These are phyloP conservation scores for Fusarium secorum DNA, from an alignment of 2,329 filamentous ascomycete genomes.

Conservation along the genomic window DNA sequence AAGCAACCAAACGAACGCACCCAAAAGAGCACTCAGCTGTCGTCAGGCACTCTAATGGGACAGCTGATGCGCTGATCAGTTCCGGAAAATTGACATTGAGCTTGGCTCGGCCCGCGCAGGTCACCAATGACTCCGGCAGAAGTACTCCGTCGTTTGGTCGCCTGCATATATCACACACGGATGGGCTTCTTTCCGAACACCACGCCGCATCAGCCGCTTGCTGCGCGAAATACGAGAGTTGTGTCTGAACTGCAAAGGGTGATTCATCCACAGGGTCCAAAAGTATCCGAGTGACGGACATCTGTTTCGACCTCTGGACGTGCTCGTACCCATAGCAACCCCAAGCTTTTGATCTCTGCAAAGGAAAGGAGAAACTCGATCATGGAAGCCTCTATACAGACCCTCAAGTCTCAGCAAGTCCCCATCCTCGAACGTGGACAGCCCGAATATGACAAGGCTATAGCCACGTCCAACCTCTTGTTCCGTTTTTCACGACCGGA, in stretches of 20 bases:
- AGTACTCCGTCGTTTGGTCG: too few species aligned
- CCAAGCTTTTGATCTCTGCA: neutral
- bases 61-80: neutral
- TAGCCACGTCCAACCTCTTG: neutral
- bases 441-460: neutral
- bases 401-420: neutral
- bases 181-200: neutral
- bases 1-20: neutral
- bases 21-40: neutral
- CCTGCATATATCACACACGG: neutral
- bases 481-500: neutral
- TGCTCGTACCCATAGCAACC: neutral
- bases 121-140: neutral
- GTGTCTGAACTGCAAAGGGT: neutral
- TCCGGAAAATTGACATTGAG: neutral
- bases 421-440: neutral
- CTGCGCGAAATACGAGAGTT: neutral
- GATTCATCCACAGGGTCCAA: neutral
- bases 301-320: neutral
- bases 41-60: neutral
- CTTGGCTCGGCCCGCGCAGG: neutral
- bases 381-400: neutral
- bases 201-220: neutral
- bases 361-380: rapidly evolving
- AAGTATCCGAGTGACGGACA: neutral